Conservation (phyloP, 2,329 filamentous ascomycete species). For the Ascochyta koolunga region DNA sequence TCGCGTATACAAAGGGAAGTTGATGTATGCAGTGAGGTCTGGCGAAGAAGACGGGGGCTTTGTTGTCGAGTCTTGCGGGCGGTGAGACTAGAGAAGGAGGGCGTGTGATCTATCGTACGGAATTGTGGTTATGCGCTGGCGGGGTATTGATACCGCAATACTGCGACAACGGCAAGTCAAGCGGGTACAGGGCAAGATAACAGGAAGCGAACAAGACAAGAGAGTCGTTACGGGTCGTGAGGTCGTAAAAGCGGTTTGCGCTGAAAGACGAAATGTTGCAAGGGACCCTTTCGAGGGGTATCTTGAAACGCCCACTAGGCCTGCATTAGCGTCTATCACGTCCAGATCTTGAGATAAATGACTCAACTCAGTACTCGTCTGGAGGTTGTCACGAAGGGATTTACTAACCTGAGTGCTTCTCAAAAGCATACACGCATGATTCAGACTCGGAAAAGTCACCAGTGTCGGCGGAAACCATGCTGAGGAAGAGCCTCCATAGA, state of each 20-base stretch:
- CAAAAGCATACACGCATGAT: too few species aligned
- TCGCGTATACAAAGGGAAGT: conserved; percentile 1
- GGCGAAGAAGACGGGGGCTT: neutral
- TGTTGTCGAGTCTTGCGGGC: conserved; percentile 12
- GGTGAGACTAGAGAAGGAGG: conserved; percentile 19
- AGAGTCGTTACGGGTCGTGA: conserved; percentile 41
- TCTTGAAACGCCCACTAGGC: conserved; percentile 10
- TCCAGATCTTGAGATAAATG: neutral
- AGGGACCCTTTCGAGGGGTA: conserved; percentile 14
- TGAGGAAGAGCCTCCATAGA: too few species aligned
- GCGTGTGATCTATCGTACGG: conserved; percentile 19
- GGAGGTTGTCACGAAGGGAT: too few species aligned
- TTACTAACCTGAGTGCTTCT: too few species aligned
- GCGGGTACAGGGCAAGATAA: conserved; percentile 10
- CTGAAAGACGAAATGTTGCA: conserved; percentile 9
- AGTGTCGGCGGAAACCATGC: too few species aligned
- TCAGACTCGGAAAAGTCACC: too few species aligned
- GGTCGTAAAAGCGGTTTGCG: conserved; percentile 29
- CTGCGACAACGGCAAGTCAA: conserved; percentile 3
- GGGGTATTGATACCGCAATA: conserved; percentile 1
- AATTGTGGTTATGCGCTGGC: conserved; percentile 12
- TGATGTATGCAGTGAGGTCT: neutral
- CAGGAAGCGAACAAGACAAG: conserved; percentile 25
- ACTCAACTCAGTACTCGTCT: too few species aligned
- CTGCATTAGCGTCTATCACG: conserved; percentile 6